Conservation (phyloP, 805 yeast species). For the Ogataea naganishii region DNA sequence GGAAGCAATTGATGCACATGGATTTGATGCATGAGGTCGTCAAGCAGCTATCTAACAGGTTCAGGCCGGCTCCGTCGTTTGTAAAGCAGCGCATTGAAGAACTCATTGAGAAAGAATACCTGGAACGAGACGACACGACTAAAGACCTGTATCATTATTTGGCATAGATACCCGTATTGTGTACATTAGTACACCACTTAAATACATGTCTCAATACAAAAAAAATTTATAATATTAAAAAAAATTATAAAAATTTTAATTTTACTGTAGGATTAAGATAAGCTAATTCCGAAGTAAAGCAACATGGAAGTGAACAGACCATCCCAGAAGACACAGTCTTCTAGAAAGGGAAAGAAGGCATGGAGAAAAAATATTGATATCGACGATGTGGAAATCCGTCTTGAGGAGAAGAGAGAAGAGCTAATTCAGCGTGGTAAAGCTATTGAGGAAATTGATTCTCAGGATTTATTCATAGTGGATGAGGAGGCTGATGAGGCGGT, state of each 20-base stretch:
- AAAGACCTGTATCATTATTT: slow-evolving; percentile 56
- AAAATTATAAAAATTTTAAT: too few relatives aligned
- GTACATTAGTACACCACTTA: too few relatives aligned
- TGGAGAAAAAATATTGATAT: slow-evolving; percentile 92
- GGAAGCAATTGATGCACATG: slow-evolving; percentile 52
- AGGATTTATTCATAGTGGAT: slow-evolving; percentile 56
- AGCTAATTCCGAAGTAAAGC: too few relatives aligned
- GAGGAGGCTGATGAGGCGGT: slow-evolving; percentile 48
- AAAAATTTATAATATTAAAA: too few relatives aligned
- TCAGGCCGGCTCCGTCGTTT: slow-evolving; percentile 57
- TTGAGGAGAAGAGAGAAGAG: slow-evolving; percentile 63
- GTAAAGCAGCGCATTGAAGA: slow-evolving; percentile 70
- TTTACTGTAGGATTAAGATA: too few relatives aligned
- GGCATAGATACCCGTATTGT: too few relatives aligned
- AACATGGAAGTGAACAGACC: slow-evolving; percentile 45
- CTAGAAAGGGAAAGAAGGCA: slow-evolving; percentile 87
- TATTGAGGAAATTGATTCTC: slow-evolving; percentile 30
- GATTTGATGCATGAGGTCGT: slow-evolving; percentile 61
- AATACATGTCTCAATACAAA: too few relatives aligned
- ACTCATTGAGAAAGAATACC: slow-evolving; percentile 71
- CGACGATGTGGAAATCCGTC: slow-evolving; percentile 62
- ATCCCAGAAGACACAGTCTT: slow-evolving; percentile 54
- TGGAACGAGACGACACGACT: slow-evolving; percentile 61
- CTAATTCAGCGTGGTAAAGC: slow-evolving; percentile 38
- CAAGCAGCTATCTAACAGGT: slow-evolving; percentile 50